phyloP scores from a whole-genome alignment of 2,329 filamentous ascomycete species.

The Phyllosticta paracitricarpa region DNA sequence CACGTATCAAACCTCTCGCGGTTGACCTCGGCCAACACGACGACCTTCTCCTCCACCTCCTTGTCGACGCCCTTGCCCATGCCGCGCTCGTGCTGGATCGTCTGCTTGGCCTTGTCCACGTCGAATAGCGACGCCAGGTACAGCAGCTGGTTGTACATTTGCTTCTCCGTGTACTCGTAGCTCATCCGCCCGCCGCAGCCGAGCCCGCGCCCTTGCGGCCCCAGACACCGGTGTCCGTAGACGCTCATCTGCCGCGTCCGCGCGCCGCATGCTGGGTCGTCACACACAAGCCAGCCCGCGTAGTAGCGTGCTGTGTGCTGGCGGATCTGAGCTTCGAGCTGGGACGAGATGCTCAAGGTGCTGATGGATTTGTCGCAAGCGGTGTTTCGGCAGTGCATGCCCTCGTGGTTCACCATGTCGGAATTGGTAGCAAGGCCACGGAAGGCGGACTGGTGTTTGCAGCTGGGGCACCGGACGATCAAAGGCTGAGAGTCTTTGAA shows the following conservation, averaged over 20 bases:
- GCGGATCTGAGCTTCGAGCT: slow-evolving; percentile 78
- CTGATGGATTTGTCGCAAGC: slow-evolving; percentile 56
- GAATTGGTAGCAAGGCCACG: slow-evolving; percentile 54
- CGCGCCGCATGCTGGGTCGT: slow-evolving; percentile 77
- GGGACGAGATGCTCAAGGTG: slow-evolving; percentile 68
- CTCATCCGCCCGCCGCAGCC: slow-evolving; percentile 82
- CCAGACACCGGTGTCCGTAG: slow-evolving; percentile 81
- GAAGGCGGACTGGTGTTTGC: slow-evolving; percentile 62
- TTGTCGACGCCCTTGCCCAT: slow-evolving; percentile 24
- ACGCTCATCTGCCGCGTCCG: slow-evolving; percentile 88
- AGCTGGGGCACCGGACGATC: slow-evolving; percentile 68
- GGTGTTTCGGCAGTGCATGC: slow-evolving; percentile 57
- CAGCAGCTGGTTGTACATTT: slow-evolving; percentile 87
- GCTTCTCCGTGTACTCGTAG: slow-evolving; percentile 80
- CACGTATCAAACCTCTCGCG: slow-evolving; percentile 65
- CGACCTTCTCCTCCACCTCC: slow-evolving; percentile 51
- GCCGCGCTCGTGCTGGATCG: slow-evolving; percentile 25
- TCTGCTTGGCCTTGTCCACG: slow-evolving; percentile 55
- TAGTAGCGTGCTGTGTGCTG: slow-evolving; percentile 76
- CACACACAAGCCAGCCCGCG: slow-evolving; percentile 81
- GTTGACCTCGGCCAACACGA: slow-evolving; percentile 72
- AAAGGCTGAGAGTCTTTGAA: slow-evolving; percentile 75
- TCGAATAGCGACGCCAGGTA: slow-evolving; percentile 83
- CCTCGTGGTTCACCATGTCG: slow-evolving; percentile 58
- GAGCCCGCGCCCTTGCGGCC: slow-evolving; percentile 71